A percentile compares a stretch with the other conserved stretches of the same genome.
Conservation (phyloP, 2,329 filamentous ascomycete genomes). For the Nannizziopsis barbatae region DNA sequence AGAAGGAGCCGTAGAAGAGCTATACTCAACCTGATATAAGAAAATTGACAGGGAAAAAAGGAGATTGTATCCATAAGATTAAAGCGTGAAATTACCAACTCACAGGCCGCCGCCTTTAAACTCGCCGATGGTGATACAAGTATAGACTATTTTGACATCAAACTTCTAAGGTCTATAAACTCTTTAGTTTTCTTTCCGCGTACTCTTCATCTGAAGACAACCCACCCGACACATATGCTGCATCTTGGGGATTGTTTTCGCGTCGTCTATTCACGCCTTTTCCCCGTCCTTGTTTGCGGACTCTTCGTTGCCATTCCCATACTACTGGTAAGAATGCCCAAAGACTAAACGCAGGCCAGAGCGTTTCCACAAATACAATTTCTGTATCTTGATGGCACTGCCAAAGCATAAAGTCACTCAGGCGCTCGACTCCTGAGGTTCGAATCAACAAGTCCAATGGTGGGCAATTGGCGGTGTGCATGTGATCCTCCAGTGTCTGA, state of each 20-base stretch:
- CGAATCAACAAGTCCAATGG: constrained; percentile 83
- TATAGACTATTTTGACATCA: no score
- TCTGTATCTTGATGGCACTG: constrained; percentile 89
- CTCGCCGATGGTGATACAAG: no score
- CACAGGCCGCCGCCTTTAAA: no score
- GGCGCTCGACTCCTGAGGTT: constrained; percentile 80
- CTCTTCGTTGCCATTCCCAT: constrained; percentile 72
- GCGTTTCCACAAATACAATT: constrained; percentile 78
- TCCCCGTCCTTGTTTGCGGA: constrained; percentile 36
- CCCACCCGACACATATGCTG: not conserved
- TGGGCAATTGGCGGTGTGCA: constrained; percentile 76
- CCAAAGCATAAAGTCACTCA: constrained; percentile 99
- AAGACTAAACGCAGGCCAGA: constrained; percentile 94
- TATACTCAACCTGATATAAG: no score
- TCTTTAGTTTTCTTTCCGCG: constrained; percentile 22
- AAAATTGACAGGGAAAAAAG: no score
- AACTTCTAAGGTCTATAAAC: constrained; percentile 18
- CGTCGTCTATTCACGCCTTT: not conserved
- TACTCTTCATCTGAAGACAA: constrained; percentile 7
- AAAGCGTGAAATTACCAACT: no score
- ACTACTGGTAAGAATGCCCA: constrained; percentile 88
- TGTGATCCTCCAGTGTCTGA: constrained; percentile 70
- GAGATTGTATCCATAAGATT: no score
- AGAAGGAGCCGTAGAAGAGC: no score
- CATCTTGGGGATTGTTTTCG: not conserved